Base-by-base conservation (phyloP, 768 basidiomycete genomes). In the Galerina sulciceps region DNA sequence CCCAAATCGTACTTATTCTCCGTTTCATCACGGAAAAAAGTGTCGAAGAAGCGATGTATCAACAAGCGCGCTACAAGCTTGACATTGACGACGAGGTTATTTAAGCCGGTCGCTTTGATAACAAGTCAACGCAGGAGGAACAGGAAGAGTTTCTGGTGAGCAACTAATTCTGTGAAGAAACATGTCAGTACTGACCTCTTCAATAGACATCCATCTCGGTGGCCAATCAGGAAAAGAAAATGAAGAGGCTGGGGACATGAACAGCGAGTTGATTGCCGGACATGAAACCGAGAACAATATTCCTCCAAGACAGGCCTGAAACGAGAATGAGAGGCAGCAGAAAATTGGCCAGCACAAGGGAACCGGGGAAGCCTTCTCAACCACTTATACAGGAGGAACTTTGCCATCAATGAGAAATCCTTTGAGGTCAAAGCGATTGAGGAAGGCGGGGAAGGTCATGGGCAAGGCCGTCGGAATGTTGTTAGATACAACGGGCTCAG, bases 11-110 rank as follows among this genome's bases (percentile, higher is more conserved):
- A 17, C 88, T 96, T 34, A 99, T 99, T 63, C 81, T 99, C 63
- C 88, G 96, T 61, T 93, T 99, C 73, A 96, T 99, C 71, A 97
- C 96, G 4, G 94, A 97, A 74, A 94, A 95, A 79, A 96, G 95
- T 62, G 94, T 99, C 20, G 97, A 99, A 76, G 97, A 99, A 76
- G 94, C 95, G 3, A 97, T 99, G 86, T 91, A 98, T 60, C 91
- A 93, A 45, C 87, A 94, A 63, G 97, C 97, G 4, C 86, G 93
- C 57, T 93, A 87, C 76, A 99, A 99, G 80, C 89, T 98, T 26
- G 96, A 96, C 68, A 96, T 99, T 68, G 97, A 99, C 72, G 95
- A 96, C 78, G 98, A 99, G 74, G 96, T 97, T 76, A 98, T 98
- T 68, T 96, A 98, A 78, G 95, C 95, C 53, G 96, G 96, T 81